Percentiles rank a stretch among this genome's conserved stretches.
phyloP scores from a whole-genome alignment of 176 grass and related monocot species.

The Hordeum vulgare region DNA sequence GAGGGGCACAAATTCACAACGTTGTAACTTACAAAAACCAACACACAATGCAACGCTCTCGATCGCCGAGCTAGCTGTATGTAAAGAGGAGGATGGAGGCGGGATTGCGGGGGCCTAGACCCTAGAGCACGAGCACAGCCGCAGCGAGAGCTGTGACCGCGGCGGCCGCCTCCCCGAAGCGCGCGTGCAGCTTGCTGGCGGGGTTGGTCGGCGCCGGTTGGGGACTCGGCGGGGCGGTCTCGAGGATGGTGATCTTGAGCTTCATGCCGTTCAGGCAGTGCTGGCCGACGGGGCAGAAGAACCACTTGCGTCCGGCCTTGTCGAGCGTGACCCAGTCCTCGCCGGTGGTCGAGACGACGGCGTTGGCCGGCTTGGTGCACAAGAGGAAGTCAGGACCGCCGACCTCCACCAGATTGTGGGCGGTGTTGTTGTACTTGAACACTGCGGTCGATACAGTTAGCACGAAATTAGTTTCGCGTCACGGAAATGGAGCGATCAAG shows the following conservation, averaged over 20 bases:
- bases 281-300: conserved; percentile 23
- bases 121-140: conserved; percentile 29
- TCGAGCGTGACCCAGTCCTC: conserved; percentile 30
- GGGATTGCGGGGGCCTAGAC: neutral
- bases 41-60: neutral
- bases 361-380: neutral
- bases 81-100: neutral
- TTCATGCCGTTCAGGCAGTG: conserved; percentile 39
- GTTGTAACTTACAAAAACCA: no score
- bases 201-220: neutral
- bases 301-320: conserved; percentile 25
- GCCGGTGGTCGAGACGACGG: neutral
- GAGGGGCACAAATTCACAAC: no score
- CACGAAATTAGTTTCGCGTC: no score
- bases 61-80: no score
- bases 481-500: no score
- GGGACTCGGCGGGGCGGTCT: neutral
- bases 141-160: neutral
- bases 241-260: conserved; percentile 31
- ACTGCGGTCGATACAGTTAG: neutral
- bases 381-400: neutral
- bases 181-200: neutral
- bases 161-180: neutral
- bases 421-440: conserved; percentile 37
- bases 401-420: conserved; percentile 35